Conservation (phyloP, 106 monocot species). For the Apostasia ramifera region DNA sequence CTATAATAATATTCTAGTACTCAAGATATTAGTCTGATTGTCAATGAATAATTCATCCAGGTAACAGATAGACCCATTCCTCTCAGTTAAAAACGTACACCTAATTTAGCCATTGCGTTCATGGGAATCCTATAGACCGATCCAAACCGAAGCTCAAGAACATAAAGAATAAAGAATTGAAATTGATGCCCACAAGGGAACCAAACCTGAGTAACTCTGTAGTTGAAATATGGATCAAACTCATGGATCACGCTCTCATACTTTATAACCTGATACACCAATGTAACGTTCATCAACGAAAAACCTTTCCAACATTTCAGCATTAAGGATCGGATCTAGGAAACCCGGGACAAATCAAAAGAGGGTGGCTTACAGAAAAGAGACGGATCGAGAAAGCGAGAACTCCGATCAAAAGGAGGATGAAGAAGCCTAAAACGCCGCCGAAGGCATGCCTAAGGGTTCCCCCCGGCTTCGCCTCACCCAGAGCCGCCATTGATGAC, state of each 20-base stretch:
- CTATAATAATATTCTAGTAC: too few species aligned
- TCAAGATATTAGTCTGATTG: too few species aligned
- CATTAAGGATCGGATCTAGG: conserved; percentile 2
- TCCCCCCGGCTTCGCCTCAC: conserved; percentile 9
- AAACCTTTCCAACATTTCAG: neutral
- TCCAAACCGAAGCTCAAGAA: neutral
- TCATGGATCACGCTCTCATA: conserved; percentile 99
- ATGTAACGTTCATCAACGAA: neutral
- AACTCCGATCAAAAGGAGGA: conserved; percentile 82
- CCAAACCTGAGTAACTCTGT: conserved; percentile 92
- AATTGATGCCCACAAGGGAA: neutral
- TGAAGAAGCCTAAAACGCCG: conserved; percentile 64
- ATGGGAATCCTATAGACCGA: too few species aligned
- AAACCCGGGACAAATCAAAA: neutral
- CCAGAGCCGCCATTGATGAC: conserved; percentile 36
- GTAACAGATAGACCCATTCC: too few species aligned
- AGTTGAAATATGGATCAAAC: conserved; percentile 99
- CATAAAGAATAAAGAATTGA: neutral
- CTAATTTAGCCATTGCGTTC: too few species aligned
- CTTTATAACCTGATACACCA: conserved; percentile 69
- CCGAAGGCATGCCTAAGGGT: conserved; percentile 77
- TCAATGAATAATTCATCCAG: too few species aligned
- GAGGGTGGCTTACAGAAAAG: conserved; percentile 65
- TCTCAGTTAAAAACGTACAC: too few species aligned
- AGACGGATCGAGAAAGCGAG: conserved; percentile 98